Evolutionary conservation across 2,329 filamentous ascomycete genomes (phyloP).

Genomic region (Cytospora leucostoma): DNA sequence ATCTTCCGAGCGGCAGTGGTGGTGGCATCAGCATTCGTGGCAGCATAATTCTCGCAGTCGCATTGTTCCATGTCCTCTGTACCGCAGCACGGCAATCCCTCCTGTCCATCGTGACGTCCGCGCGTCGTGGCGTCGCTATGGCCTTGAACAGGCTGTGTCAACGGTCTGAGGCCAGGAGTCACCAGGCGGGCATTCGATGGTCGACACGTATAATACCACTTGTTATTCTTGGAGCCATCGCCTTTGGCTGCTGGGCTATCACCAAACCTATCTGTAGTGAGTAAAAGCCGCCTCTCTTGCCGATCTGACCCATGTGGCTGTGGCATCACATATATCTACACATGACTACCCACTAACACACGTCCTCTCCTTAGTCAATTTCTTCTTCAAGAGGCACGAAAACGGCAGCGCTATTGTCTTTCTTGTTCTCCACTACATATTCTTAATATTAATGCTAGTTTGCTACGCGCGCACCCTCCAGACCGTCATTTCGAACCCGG

Average conservation of each 20-base stretch:
- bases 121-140: constrained; percentile 18
- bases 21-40: background rate
- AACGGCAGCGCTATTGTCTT: constrained; percentile 65
- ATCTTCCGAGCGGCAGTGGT: background rate
- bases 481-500: constrained; percentile 69
- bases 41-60: background rate
- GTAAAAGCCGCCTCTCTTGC: constrained; percentile 36
- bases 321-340: background rate
- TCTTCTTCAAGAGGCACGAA: constrained; percentile 60
- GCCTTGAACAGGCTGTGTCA: constrained; percentile 6
- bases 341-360: background rate
- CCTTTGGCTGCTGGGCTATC: constrained; percentile 71
- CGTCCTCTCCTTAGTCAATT: constrained; percentile 59
- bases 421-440: constrained; percentile 70
- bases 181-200: constrained; percentile 53
- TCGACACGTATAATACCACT: constrained; percentile 69
- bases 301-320: background rate
- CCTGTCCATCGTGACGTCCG: constrained; percentile 13
- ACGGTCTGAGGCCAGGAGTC: constrained; percentile 35
- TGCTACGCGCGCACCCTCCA: constrained; percentile 73
- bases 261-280: constrained; percentile 68
- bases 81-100: constrained; percentile 6
- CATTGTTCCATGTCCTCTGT: background rate
- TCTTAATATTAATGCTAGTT: constrained; percentile 65
- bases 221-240: constrained; percentile 65